Evolutionary conservation across 441 rosid genomes (phyloP), one percentile per base, ranked within the genome.

Genomic region (Brassica hybrid): DNA sequence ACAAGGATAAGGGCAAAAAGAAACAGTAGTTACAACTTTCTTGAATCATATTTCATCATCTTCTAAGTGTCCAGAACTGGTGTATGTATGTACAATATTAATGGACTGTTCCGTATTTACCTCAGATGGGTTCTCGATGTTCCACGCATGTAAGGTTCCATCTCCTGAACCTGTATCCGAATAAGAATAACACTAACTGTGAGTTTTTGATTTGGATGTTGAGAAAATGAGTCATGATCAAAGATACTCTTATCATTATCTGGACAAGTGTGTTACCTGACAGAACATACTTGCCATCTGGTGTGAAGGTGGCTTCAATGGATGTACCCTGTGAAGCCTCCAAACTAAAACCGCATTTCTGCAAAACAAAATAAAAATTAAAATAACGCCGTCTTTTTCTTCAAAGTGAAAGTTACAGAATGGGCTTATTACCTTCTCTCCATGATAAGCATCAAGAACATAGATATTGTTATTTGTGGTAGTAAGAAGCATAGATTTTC

Each of bases 201-300:
- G 48, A 41, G 38, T 1, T 32, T 32, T 32, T 32, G 17, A 54
- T 56, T 54, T 72, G 65, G 9, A 50, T 19, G 30, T 5, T 50
- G 36, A 14, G 34, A 50, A 18, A 14, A 63, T 68, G 72, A 19
- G 59, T 66, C 57, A 59, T 48, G 56, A 21, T 3, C 6, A 62
- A 61, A 56, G 3, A 41, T 1, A 48, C 30, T 57, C 38, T 19
- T 43, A 5, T 66, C 18, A 71, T 17, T 54, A 66, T 23, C 19
- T 27, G 23, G 65, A 54, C 5, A 27, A 52, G 30, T 63, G 69
- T 34, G 23, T 50, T 88, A 95, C 98, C 98, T 88, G 98, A 95
- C 58, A 91, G 79, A 74, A 95, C 88, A 66, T 95, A 95, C 73
- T 93, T 92, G 76, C 99, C 98, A 80, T 95, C 98, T n/a, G 99